Percentiles rank a stretch among this genome's conserved stretches.
Conservation (phyloP, 129 eudicot species). For the Smallanthus sonchifolius region DNA sequence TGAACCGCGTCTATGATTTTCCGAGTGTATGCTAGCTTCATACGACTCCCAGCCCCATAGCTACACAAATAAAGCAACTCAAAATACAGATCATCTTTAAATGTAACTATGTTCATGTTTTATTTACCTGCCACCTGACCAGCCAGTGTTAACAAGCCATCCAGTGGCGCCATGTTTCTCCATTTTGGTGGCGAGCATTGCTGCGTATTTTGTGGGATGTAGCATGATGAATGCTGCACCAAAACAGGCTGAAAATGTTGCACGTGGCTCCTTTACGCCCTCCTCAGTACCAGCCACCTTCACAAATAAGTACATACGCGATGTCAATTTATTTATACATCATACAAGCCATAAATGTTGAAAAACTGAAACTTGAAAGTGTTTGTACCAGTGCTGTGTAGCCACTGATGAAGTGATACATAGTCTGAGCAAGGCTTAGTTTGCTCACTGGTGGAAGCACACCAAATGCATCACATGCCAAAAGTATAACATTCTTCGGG, state of each 20-base stretch:
- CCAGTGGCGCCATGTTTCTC: slow-evolving; percentile 94
- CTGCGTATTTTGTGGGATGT: slow-evolving; percentile 95
- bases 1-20: slow-evolving; percentile 97
- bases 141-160: slow-evolving; percentile 98
- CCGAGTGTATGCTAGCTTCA: slow-evolving; percentile 86
- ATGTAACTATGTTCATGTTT: not conserved
- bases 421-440: slow-evolving; percentile 86
- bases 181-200: slow-evolving; percentile 90
- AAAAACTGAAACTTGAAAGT: not conserved
- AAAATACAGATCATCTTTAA: not conserved
- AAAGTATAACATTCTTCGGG: slow-evolving; percentile 89
- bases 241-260: slow-evolving; percentile 95
- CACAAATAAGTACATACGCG: not conserved
- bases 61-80: slow-evolving; percentile 31
- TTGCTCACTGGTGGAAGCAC: slow-evolving; percentile 99
- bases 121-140: slow-evolving; percentile 96
- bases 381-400: slow-evolving; percentile 81
- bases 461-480: slow-evolving; percentile 96
- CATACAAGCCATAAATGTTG: not conserved
- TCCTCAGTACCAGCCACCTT: slow-evolving; percentile 97
- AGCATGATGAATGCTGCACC: slow-evolving; percentile 97
- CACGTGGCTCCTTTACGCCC: slow-evolving; percentile 91
- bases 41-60: slow-evolving; percentile 87
- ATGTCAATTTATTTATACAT: not conserved
- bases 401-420: slow-evolving; percentile 99